Conservation (phyloP, 1,139 yeast species). For the Yamadazyma blattariae region DNA sequence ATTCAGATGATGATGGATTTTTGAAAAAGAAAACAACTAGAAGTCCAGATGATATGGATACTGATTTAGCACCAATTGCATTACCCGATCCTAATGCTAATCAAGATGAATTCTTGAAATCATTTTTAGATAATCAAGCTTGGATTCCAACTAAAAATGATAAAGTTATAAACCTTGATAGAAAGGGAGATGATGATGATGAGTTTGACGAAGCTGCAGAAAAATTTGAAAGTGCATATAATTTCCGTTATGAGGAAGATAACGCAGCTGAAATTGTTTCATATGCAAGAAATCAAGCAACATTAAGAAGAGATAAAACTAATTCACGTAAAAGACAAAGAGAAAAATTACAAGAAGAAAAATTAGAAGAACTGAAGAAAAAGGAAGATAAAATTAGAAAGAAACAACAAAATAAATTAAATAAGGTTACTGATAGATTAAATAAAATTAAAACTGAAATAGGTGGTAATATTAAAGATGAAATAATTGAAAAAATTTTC, state of each 20-base stretch:
- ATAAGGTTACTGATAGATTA: conserved; percentile 74
- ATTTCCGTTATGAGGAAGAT: conserved; percentile 92
- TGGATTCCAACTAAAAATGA: conserved; percentile 77
- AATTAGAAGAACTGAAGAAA: conserved; percentile 49
- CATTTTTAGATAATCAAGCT: conserved; percentile 73
- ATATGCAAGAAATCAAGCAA: conserved; percentile 95
- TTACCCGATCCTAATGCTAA: conserved; percentile 72
- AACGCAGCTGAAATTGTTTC: conserved; percentile 87
- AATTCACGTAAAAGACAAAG: conserved; percentile 80
- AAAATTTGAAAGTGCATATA: conserved; percentile 85
- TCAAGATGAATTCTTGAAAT: conserved; percentile 66
- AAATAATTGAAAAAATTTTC: conserved; percentile 58
- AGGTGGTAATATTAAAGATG: conserved; percentile 72
- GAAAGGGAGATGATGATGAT: conserved; percentile 63
- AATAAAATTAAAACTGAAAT: conserved; percentile 77
- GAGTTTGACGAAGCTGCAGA: conserved; percentile 93
- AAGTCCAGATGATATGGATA: conserved; percentile 12
- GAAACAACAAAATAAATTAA: conserved; percentile 72
- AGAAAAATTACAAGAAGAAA: conserved; percentile 61
- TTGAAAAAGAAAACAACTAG: conserved; percentile 41
- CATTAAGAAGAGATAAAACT: conserved; percentile 77
- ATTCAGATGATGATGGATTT: conserved; percentile 53
- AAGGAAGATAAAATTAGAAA: conserved; percentile 64
- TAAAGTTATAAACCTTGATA: conserved; percentile 53
- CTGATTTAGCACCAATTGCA: conserved; percentile 10